Evolutionary conservation across 164 flowering plant genomes (phyloP).

Genomic region (Magnolia sinica): DNA sequence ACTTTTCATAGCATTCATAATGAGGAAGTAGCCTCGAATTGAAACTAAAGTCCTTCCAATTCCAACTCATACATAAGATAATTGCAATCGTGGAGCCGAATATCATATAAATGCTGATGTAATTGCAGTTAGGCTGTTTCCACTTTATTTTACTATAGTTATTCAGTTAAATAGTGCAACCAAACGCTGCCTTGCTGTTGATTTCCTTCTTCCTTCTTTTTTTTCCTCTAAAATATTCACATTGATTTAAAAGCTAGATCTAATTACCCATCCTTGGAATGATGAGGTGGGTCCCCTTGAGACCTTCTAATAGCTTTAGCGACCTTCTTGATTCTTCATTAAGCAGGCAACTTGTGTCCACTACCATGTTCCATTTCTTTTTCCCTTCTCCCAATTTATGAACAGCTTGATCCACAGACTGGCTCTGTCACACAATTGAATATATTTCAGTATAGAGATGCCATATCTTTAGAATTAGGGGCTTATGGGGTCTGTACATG

Average conservation of each 20-base stretch:
- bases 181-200: not conserved
- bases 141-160: not conserved
- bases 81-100: not conserved
- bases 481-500: not conserved
- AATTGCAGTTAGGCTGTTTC: not conserved
- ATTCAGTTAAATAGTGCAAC: not conserved
- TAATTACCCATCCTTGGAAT: slow-evolving; percentile 79
- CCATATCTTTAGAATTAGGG: not conserved
- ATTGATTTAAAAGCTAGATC: not conserved
- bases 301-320: slow-evolving; percentile 77
- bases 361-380: slow-evolving; percentile 75
- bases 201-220: not conserved
- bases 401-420: slow-evolving; percentile 11
- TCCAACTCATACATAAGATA: no score
- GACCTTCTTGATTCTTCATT: slow-evolving; percentile 70
- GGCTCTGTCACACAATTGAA: slow-evolving; percentile 32
- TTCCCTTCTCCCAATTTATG: slow-evolving; percentile 15
- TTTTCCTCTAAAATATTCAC: not conserved
- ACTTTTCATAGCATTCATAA: no score
- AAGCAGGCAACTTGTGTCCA: slow-evolving; percentile 56
- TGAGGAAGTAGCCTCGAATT: not conserved
- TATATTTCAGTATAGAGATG: not conserved
- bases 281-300: slow-evolving; percentile 68
- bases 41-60: no score
- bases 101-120: no score